Conservation (phyloP, 2,329 filamentous ascomycete species). For the Paecilomyces formosus region DNA sequence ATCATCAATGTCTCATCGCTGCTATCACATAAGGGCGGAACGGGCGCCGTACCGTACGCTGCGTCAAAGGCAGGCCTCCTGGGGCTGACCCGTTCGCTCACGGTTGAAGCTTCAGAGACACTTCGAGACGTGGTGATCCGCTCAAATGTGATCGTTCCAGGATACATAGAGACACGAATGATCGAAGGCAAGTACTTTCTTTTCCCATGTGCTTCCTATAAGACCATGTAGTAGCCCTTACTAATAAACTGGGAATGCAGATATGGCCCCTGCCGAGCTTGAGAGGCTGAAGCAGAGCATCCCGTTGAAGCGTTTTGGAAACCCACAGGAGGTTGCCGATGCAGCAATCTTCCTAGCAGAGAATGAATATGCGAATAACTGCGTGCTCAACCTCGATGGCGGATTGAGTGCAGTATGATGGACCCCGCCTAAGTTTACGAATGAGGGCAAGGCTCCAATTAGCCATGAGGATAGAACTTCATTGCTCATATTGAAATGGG, state of each 20-base stretch:
- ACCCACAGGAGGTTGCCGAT: slow-evolving; percentile 66
- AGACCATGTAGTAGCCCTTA: background rate
- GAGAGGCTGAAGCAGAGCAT: slow-evolving; percentile 42
- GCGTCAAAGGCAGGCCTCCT: slow-evolving; percentile 75
- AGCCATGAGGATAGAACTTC: background rate
- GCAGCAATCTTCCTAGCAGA: slow-evolving; percentile 69
- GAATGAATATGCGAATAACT: slow-evolving; percentile 81
- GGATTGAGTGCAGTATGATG: slow-evolving; percentile 62
- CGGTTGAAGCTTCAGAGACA: slow-evolving; percentile 24
- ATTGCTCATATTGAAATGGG: background rate
- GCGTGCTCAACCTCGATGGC: slow-evolving; percentile 77
- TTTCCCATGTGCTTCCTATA: background rate
- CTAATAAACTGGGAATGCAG: slow-evolving; percentile 17
- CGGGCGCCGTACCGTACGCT: slow-evolving; percentile 66
- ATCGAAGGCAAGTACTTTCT: slow-evolving; percentile 52
- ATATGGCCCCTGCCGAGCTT: slow-evolving; percentile 30
- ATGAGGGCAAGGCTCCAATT: background rate
- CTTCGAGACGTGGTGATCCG: slow-evolving; percentile 61
- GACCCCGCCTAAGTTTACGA: background rate
- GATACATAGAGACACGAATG: slow-evolving; percentile 79
- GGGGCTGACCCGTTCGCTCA: slow-evolving; percentile 42
- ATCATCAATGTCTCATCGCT: slow-evolving; percentile 80
- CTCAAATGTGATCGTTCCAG: slow-evolving; percentile 74
- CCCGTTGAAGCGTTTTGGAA: slow-evolving; percentile 60
- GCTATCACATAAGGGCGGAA: slow-evolving; percentile 60